Percentiles rank a stretch among this genome's conserved stretches.
Conservation (phyloP, 1,284 basidiomycete genomes). For the Afroboletus lepidellus region DNA sequence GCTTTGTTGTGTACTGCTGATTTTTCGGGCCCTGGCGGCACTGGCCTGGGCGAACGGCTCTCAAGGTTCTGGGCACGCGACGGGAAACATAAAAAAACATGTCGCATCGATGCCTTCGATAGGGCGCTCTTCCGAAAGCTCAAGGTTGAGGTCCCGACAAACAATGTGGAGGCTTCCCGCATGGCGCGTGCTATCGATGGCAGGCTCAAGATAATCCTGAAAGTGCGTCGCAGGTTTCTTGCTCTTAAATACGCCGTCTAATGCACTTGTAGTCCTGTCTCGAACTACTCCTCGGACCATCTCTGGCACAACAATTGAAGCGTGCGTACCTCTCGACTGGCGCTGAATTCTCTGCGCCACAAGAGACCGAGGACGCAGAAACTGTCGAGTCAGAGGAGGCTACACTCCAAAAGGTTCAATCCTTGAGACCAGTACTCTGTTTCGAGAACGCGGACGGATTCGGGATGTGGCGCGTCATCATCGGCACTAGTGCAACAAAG, state of each 20-base stretch:
- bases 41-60: too few species aligned
- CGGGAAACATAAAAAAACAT: too few species aligned
- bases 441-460: slow-evolving; percentile 52
- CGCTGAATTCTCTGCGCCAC: neutral
- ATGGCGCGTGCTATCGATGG: slow-evolving; percentile 21
- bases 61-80: neutral
- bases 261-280: slow-evolving; percentile 26
- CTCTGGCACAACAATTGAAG: slow-evolving; percentile 14
- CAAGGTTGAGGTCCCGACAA: slow-evolving; percentile 26
- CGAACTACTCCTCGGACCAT: slow-evolving; percentile 18
- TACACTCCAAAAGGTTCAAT: slow-evolving; percentile 46
- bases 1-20: slow-evolving; percentile 12
- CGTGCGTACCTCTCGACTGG: slow-evolving; percentile 11
- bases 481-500: slow-evolving; percentile 44
- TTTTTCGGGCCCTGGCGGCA: slow-evolving; percentile 8
- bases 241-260: neutral
- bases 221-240: slow-evolving; percentile 21
- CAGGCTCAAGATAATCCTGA: slow-evolving; percentile 29
- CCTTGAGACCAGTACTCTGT: slow-evolving; percentile 48
- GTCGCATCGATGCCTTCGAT: slow-evolving; percentile 17
- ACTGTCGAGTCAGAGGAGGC: slow-evolving; percentile 14
- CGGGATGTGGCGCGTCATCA: slow-evolving; percentile 52
- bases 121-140: slow-evolving; percentile 28
- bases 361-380: neutral
- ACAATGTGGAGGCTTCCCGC: slow-evolving; percentile 20